Base-by-base conservation (phyloP, 495 filamentous ascomycete species). In the Penicillium arizonense region DNA sequence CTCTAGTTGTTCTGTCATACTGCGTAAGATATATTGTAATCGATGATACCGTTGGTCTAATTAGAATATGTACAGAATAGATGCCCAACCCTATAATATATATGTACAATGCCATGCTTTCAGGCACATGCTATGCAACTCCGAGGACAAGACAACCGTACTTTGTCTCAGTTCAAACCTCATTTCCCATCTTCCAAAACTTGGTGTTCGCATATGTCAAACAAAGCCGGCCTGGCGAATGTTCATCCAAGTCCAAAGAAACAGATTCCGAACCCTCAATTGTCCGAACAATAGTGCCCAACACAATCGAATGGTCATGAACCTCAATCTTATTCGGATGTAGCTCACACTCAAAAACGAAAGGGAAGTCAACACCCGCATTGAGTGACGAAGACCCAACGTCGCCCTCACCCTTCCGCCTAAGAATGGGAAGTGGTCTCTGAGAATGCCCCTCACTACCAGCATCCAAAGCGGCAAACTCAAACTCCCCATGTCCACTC, bases 131-230 rank as follows among this genome's bases (percentile, higher is more conserved):
- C 50, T 53, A 44, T 54, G 51, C 50, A 57, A 28, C 24, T 5
- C 48, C 26, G 39, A 8, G 2, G 7, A 30, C 18, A 5, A 28
- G 4, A 30, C 5, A 16, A 14, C 4, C 8, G 10, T 30, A 0
- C 23, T 6, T 30, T 8, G 18, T 26, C 23, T 12, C n/a, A 18
- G n/a, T 23, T 48, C 28, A 72, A 34, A 74, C 58, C 40, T 72
- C 60, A 47, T 48, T 51, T 0, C 74, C 74, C 67, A 76, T 74
- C 50, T 69, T 69, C 74, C 74, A 76, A 41, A 77, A 77, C 30
- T 62, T 61, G 16, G 74, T 75, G 53, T 77, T 66, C 7, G 73
- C 74, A 63, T 77, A 77, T 3, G 73, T 70, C 59, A 77, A 44
- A 61, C 73, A 77, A 26, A 77, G 50, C 4, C 23, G 50, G 0